Evolutionary conservation across 345 rosid species (phyloP), one percentile per base, ranked within the genome.

Genomic region (Citrus medica): DNA sequence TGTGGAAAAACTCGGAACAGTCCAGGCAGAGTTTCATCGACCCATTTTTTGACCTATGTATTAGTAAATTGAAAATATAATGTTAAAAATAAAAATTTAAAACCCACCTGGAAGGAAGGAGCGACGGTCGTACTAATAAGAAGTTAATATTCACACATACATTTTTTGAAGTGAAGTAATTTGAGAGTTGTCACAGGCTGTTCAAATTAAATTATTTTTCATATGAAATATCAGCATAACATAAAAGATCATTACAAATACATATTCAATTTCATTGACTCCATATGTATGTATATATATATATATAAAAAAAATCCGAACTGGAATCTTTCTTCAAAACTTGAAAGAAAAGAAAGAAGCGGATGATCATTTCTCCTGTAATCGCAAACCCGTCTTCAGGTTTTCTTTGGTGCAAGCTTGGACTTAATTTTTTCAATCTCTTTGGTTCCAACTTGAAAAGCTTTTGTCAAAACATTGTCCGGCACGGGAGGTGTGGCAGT

Each of bases 401-500:
- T 77, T 76, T 87, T 88, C 82, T 88, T 89, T n/a, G 84, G 83
- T 0, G 93, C 86, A 5, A 91, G 87, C 62, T 71, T 91, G 82
- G 66, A 69, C 74, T 84, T 89, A 68, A 91, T 91, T 81, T 89
- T 87, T 7, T 87, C 76, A 60, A 89, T 77, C 84, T 85, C 89
- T 73, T 90, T 90, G 76, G 88, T 74, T 17, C 91, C 95, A 71
- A 91, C 78, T 37, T 88, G 95, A 68, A 90, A 91, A 40, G 92
- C 86, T 80, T 85, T 90, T 2, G 90, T 82, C 88, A 91, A 78
- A 33, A 91, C 93, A 75, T 83, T 63, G 58, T 91, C 89, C 0
- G 92, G 95, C 79, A 91, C 84, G 0, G 88, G 69, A 1, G 95
- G 92, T 1, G 86, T 87, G 0, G 90, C 76, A 2, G 84, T 35